A percentile compares a stretch with the other conserved stretches of the same genome.
Conservation (phyloP, 441 rosid genomes). For the Erodium chrysanthum region DNA sequence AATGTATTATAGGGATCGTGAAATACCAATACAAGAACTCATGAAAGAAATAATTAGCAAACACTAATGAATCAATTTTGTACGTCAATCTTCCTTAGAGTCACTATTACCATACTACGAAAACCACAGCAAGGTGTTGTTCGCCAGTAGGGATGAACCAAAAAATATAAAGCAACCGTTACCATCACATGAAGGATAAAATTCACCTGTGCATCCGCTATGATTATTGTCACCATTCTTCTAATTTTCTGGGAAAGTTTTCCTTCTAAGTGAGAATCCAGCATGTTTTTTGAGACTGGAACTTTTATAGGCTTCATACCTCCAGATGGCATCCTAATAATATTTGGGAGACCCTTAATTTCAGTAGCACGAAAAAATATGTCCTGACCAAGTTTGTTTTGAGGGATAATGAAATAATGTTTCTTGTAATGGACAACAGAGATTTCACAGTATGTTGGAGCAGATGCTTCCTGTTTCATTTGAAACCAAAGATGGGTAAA, state of each 20-base stretch:
- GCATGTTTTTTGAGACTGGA: slow-evolving; percentile 77
- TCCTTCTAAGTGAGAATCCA: slow-evolving; percentile 76
- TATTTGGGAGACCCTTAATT: slow-evolving; percentile 44
- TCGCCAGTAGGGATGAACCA: too few species aligned
- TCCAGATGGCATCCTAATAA: slow-evolving; percentile 85
- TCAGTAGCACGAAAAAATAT: slow-evolving; percentile 72
- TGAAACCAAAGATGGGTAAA: slow-evolving; percentile 11
- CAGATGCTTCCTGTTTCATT: slow-evolving; percentile 45
- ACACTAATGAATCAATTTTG: too few species aligned
- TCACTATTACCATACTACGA: too few species aligned
- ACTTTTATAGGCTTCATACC: slow-evolving; percentile 74
- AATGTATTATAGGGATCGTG: too few species aligned
- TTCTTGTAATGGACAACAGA: slow-evolving; percentile 64
- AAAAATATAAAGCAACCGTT: too few species aligned
- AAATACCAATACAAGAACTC: too few species aligned
- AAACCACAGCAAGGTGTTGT: too few species aligned
- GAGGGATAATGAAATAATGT: slow-evolving; percentile 72
- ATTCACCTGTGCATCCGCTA: slow-evolving; percentile 67
- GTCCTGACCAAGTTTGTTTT: slow-evolving; percentile 92
- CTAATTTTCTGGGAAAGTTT: slow-evolving; percentile 38
- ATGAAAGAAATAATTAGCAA: too few species aligned
- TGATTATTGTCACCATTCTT: slow-evolving; percentile 64
- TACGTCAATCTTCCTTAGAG: too few species aligned
- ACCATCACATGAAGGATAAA: slow-evolving; percentile 11
- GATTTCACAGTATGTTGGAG: slow-evolving; percentile 40